A percentile compares a stretch with the other conserved stretches of the same genome.
phyloP scores from a whole-genome alignment of 1,284 basidiomycete species.

The Sphagnurus paluster region DNA sequence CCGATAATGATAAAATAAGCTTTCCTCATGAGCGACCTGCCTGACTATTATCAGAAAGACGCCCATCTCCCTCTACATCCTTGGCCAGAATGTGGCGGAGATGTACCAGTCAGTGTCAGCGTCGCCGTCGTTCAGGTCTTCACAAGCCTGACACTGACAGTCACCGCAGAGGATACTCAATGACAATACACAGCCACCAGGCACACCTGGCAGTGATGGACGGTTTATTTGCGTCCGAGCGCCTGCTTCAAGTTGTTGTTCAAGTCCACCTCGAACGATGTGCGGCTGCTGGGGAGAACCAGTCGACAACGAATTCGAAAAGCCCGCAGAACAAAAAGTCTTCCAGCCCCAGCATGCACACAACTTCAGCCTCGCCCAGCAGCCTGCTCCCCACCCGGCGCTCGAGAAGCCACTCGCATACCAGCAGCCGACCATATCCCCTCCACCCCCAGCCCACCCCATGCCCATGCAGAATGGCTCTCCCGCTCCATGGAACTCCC shows the following conservation, averaged over 20 bases:
- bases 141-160: neutral
- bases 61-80: too few relatives aligned
- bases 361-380: slow-evolving; percentile 42
- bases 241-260: slow-evolving; percentile 11
- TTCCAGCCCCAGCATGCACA: slow-evolving; percentile 26
- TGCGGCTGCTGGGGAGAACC: slow-evolving; percentile 58
- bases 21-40: too few relatives aligned
- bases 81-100: too few relatives aligned
- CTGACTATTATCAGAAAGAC: too few relatives aligned
- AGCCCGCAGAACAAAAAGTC: too few relatives aligned
- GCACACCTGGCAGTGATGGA: slow-evolving; percentile 13
- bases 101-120: too few relatives aligned
- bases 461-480: slow-evolving; percentile 24
- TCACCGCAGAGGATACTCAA: too few relatives aligned
- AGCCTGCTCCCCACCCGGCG: slow-evolving; percentile 47
- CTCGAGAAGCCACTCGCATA: slow-evolving; percentile 36
- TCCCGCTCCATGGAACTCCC: slow-evolving; percentile 32
- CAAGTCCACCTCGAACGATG: slow-evolving; percentile 15
- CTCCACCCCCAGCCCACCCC: slow-evolving; percentile 42
- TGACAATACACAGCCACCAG: slow-evolving; percentile 21
- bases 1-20: too few relatives aligned
- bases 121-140: neutral
- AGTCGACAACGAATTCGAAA: slow-evolving; percentile 31
- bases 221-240: slow-evolving; percentile 1
- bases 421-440: slow-evolving; percentile 39